A percentile compares a stretch with the other conserved stretches of the same genome.
These are phyloP conservation scores for Lachnum nothofagi DNA, from an alignment of 2,329 filamentous ascomycete species.

Conservation along the genomic window DNA sequence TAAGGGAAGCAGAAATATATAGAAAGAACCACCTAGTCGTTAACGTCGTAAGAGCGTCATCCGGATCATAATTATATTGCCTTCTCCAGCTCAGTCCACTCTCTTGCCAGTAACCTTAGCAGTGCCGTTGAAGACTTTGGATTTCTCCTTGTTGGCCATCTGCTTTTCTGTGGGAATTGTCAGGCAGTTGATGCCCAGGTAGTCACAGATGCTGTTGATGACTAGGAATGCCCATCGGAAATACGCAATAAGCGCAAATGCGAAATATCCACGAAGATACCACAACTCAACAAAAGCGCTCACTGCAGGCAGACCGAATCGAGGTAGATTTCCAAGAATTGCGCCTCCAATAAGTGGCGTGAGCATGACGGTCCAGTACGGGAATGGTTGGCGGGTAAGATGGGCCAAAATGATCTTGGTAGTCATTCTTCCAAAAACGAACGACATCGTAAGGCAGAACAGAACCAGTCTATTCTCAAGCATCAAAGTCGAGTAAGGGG, in stretches of 20 bases:
- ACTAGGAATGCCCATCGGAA: constrained; percentile 90
- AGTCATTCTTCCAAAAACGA: constrained; percentile 96
- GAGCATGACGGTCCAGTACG: constrained; percentile 92
- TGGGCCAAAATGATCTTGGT: constrained; percentile 99
- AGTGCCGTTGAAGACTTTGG: constrained; percentile 21
- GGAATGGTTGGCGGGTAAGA: constrained; percentile 87
- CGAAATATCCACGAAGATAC: constrained; percentile 80
- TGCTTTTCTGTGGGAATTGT: constrained; percentile 66
- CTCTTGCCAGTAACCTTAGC: constrained; percentile 28
- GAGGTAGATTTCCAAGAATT: constrained; percentile 74
- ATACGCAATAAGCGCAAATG: constrained; percentile 80
- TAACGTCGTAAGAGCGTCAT: neutral
- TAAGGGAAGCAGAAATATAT: neutral
- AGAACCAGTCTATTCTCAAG: constrained; percentile 81
- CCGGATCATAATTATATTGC: too few relatives aligned
- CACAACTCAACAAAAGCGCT: constrained; percentile 63
- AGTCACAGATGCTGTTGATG: constrained; percentile 84
- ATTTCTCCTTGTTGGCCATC: constrained; percentile 25
- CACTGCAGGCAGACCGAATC: constrained; percentile 64
- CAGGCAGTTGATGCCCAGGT: constrained; percentile 87
- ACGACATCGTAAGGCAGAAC: constrained; percentile 90
- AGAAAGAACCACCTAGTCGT: neutral
- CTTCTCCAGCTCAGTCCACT: constrained; percentile 18
- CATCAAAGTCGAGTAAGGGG: constrained; percentile 77
- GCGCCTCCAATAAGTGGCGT: constrained; percentile 82